These are phyloP conservation scores for Phoenix roebelenii DNA, from an alignment of 176 grass and related monocot genomes.

Conservation along the genomic window DNA sequence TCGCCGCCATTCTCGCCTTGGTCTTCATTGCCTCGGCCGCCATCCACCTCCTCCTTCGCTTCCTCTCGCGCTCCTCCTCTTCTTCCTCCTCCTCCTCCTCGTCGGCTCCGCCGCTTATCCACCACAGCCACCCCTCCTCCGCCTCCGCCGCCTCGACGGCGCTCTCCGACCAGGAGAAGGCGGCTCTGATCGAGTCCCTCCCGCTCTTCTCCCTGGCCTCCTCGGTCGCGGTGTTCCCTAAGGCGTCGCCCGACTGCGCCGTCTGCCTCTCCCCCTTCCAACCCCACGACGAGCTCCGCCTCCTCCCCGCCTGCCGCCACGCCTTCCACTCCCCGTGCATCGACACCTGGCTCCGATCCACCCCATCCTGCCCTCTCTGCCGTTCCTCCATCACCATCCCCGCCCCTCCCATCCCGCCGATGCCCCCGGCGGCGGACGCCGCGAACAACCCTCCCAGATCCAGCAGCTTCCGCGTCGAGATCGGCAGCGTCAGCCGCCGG, in stretches of 20 bases:
- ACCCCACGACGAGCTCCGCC: constrained; percentile 69
- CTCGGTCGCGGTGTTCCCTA: constrained; percentile 55
- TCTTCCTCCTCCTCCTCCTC: background rate
- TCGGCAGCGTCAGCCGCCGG: constrained; percentile 72
- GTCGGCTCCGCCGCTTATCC: constrained; percentile 7
- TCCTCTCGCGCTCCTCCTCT: constrained; percentile 24
- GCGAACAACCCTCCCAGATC: constrained; percentile 29
- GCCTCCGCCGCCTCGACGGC: constrained; percentile 1
- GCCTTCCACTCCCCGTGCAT: constrained; percentile 83
- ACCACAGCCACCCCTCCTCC: constrained; percentile 11
- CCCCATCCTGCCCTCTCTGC: constrained; percentile 81
- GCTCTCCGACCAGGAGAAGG: constrained; percentile 38
- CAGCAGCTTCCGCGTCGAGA: constrained; percentile 68
- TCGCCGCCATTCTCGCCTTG: constrained; percentile 49
- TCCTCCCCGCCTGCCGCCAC: constrained; percentile 79
- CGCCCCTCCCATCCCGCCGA: constrained; percentile 29
- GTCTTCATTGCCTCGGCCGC: constrained; percentile 59
- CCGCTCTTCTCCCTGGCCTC: constrained; percentile 83
- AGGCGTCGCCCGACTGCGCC: constrained; percentile 81
- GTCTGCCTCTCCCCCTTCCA: constrained; percentile 78
- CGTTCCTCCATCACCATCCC: constrained; percentile 60
- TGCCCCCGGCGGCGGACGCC: constrained; percentile 10
- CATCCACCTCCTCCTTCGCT: constrained; percentile 78
- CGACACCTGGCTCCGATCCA: constrained; percentile 83
- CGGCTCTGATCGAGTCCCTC: constrained; percentile 60